Conservation (phyloP, 2,329 filamentous ascomycete species). For the Aureobasidium sp. region DNA sequence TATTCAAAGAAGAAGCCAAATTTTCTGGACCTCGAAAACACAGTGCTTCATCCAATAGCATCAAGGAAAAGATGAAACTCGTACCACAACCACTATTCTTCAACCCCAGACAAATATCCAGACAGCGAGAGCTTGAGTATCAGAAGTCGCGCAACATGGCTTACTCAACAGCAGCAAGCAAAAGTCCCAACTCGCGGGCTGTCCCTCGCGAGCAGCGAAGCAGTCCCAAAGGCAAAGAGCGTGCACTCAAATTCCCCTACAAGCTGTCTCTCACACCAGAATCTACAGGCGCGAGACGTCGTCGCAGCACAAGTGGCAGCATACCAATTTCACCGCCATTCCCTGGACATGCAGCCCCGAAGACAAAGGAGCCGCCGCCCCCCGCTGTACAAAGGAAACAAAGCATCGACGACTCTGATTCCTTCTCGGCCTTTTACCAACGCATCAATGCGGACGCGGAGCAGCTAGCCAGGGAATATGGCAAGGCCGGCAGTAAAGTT, state of each 20-base stretch:
- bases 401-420: slow-evolving; percentile 8
- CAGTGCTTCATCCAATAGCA: background rate
- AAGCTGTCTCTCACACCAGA: slow-evolving; percentile 5
- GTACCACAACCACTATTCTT: slow-evolving; percentile 27
- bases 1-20: slow-evolving; percentile 21
- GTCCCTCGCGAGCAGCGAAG: background rate
- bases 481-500: background rate
- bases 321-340: slow-evolving; percentile 29
- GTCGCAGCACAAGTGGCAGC: slow-evolving; percentile 25
- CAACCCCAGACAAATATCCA: slow-evolving; percentile 10
- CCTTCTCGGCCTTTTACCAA: slow-evolving; percentile 7
- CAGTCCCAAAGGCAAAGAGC: background rate
- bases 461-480: background rate
- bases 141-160: background rate
- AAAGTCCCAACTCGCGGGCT: background rate
- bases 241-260: background rate
- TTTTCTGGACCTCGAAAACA: background rate
- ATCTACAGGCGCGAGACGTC: slow-evolving; percentile 6
- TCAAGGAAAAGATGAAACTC: slow-evolving; percentile 24
- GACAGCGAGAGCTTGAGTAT: background rate
- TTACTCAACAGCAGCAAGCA: background rate
- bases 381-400: background rate
- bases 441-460: slow-evolving; percentile 1
- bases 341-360: background rate
- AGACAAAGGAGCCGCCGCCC: background rate